phyloP scores from a whole-genome alignment of 1,284 basidiomycete species.

The Microbotryum intermedium region DNA sequence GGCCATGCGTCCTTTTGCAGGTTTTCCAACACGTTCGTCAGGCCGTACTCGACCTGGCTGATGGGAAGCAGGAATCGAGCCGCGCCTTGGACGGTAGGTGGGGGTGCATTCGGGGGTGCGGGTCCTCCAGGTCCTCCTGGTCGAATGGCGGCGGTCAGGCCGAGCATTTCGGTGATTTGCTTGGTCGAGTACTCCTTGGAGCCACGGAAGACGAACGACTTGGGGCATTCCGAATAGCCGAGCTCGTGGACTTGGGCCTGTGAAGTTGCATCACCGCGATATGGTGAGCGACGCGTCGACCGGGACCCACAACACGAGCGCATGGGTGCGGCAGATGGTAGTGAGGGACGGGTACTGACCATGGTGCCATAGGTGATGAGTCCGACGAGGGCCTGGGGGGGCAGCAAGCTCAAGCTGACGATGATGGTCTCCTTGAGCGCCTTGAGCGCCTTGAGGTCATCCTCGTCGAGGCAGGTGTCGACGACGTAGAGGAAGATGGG shows the following conservation, averaged over 20 bases:
- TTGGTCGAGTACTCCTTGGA: constrained; percentile 97
- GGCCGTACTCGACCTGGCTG: constrained; percentile 89
- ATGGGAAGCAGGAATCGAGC: constrained; percentile 90
- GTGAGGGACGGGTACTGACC: constrained; percentile 48
- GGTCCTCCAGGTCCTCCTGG: constrained; percentile 41
- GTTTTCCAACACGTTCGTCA: constrained; percentile 86
- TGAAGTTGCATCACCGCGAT: not conserved
- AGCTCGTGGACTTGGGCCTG: constrained; percentile 98
- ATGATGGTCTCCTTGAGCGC: constrained; percentile 79
- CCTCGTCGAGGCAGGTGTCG: constrained; percentile 89
- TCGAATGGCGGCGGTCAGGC: constrained; percentile 63
- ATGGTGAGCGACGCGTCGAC: constrained; percentile 8
- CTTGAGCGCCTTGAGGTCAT: constrained; percentile 88
- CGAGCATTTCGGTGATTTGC: constrained; percentile 98
- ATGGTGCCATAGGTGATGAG: constrained; percentile 95
- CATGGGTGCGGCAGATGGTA: constrained; percentile 49
- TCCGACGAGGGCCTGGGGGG: constrained; percentile 88
- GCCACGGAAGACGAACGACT: constrained; percentile 97
- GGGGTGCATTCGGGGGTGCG: constrained; percentile 65
- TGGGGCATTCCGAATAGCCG: constrained; percentile 90
- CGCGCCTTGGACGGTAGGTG: constrained; percentile 70
- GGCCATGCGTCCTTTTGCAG: constrained; percentile 94
- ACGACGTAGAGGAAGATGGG: constrained; percentile 96
- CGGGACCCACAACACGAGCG: constrained; percentile 44
- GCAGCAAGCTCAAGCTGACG: constrained; percentile 83